Percentiles rank a stretch among this genome's conserved stretches.
phyloP scores from a whole-genome alignment of 108 stramenopile genomes.

The Stephanodiscus triporus region DNA sequence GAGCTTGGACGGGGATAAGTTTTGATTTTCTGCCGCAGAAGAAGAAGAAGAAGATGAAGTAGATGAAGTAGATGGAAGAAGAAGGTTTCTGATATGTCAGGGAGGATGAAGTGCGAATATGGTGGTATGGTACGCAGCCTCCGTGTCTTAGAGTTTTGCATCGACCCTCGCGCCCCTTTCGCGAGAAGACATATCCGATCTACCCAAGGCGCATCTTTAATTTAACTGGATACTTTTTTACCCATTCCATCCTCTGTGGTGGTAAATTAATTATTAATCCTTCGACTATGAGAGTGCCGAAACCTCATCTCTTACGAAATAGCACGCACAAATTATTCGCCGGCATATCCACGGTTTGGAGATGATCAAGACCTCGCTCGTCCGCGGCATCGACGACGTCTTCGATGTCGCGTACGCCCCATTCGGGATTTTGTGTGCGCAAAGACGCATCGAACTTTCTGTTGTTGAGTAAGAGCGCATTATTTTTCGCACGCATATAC shows the following conservation, averaged over 20 bases:
- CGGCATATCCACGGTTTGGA: conserved; percentile 80
- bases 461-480: background rate
- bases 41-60: background rate
- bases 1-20: conserved; percentile 34
- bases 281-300: too few relatives aligned
- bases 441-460: conserved; percentile 75
- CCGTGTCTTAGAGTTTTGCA: too few relatives aligned
- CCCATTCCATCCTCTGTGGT: too few relatives aligned
- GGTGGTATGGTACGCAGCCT: too few relatives aligned
- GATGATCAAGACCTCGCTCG: conserved; percentile 53
- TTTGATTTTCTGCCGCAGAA: conserved; percentile 12
- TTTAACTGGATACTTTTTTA: too few relatives aligned
- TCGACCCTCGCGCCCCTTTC: too few relatives aligned
- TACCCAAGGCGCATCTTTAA: too few relatives aligned
- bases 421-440: conserved; percentile 53
- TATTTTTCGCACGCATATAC: background rate
- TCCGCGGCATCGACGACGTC: conserved; percentile 65
- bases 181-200: too few relatives aligned
- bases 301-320: background rate
- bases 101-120: too few relatives aligned
- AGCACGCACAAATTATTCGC: conserved; percentile 66
- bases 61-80: too few relatives aligned
- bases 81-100: too few relatives aligned
- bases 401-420: conserved; percentile 79
- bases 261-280: too few relatives aligned